Percentiles rank a stretch among this genome's conserved stretches.
These are phyloP conservation scores for Tolypocladium pustulatum DNA, from an alignment of 2,329 filamentous ascomycete species.

Conservation along the genomic window DNA sequence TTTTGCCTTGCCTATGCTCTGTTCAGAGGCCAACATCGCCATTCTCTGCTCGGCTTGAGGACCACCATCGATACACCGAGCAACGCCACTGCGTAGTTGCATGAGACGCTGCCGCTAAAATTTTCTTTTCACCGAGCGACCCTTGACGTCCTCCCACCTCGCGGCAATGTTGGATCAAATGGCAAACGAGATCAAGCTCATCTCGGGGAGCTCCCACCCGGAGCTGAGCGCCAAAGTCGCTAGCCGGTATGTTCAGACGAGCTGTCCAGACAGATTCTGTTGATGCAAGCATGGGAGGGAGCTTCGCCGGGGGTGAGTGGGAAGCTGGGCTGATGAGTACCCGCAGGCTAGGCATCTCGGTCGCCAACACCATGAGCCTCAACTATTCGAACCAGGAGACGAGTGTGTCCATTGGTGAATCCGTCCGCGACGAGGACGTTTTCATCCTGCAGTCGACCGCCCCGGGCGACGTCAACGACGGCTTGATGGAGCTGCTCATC, in stretches of 20 bases:
- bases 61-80: not conserved
- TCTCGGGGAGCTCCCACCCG: conserved; percentile 37
- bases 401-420: conserved; percentile 89
- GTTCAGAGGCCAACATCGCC: not conserved
- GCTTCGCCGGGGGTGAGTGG: not conserved
- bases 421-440: conserved; percentile 93
- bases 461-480: conserved; percentile 94
- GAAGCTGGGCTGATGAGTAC: conserved; percentile 10
- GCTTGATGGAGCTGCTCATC: conserved; percentile 94
- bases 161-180: conserved; percentile 30
- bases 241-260: conserved; percentile 24
- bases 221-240: conserved; percentile 36
- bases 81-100: not conserved
- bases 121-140: not conserved
- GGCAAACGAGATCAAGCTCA: conserved; percentile 43
- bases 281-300: not conserved
- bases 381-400: conserved; percentile 85
- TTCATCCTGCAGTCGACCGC: conserved; percentile 95
- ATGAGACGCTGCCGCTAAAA: conserved; percentile 2
- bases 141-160: not conserved
- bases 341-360: conserved; percentile 60
- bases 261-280: not conserved
- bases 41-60: not conserved
- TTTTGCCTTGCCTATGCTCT: not conserved
- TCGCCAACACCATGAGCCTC: conserved; percentile 69